Evolutionary conservation across 257 asterid species (phyloP).

Genomic region (Nemophila menziesii): DNA sequence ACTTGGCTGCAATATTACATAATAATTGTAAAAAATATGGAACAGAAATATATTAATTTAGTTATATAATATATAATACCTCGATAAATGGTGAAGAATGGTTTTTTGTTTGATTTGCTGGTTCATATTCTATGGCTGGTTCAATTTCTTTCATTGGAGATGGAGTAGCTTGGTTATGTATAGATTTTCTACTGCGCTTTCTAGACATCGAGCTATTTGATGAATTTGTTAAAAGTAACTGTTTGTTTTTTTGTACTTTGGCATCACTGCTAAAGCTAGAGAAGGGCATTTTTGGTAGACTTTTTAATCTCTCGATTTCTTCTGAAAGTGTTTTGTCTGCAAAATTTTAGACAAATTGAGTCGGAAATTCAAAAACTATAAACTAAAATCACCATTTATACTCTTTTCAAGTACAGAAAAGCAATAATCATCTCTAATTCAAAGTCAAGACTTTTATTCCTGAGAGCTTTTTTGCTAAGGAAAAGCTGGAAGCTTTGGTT

Average conservation of each 20-base stretch:
- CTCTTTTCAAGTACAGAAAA: too few relatives aligned
- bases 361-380: too few relatives aligned
- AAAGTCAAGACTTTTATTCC: too few relatives aligned
- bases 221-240: slow-evolving; percentile 10
- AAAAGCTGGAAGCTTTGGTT: slow-evolving; percentile 54
- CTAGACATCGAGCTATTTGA: slow-evolving; percentile 11
- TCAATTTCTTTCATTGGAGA: slow-evolving; percentile 7
- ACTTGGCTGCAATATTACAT: slow-evolving; percentile 37
- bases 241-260: slow-evolving; percentile 20
- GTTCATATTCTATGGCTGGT: slow-evolving; percentile 4
- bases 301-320: slow-evolving; percentile 46
- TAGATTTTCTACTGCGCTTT: slow-evolving; percentile 26
- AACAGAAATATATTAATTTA: background rate
- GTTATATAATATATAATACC: too few relatives aligned
- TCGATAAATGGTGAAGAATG: slow-evolving; percentile 16
- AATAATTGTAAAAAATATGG: background rate
- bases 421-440: too few relatives aligned
- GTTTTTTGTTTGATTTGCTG: slow-evolving; percentile 10
- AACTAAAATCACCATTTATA: too few relatives aligned
- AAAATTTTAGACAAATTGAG: too few relatives aligned
- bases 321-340: slow-evolving; percentile 49
- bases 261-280: slow-evolving; percentile 15
- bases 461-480: slow-evolving; percentile 58
- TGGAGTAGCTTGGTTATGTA: slow-evolving; percentile 4
- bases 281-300: slow-evolving; percentile 18